These are phyloP conservation scores for Mycena sp. DNA, from an alignment of 1,284 basidiomycete genomes.

Conservation along the genomic window DNA sequence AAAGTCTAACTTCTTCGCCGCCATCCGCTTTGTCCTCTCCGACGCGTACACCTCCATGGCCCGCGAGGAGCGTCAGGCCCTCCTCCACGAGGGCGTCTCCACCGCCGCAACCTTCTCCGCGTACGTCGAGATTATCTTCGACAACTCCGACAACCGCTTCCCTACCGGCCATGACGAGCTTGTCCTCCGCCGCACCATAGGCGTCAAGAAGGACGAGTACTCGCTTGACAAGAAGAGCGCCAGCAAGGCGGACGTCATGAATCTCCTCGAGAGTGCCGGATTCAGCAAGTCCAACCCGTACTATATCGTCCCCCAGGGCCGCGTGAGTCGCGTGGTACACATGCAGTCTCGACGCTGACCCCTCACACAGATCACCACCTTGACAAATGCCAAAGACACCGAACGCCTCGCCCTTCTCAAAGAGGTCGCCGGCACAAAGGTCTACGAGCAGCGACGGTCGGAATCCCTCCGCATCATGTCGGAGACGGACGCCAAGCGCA, in stretches of 20 bases:
- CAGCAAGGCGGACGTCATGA: conserved; percentile 98
- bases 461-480: conserved; percentile 97
- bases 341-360: not conserved
- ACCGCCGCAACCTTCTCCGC: conserved; percentile 92
- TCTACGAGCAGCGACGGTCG: conserved; percentile 94
- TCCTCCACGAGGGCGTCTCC: conserved; percentile 94
- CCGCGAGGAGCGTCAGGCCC: conserved; percentile 90
- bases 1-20: conserved; percentile 97
- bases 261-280: conserved; percentile 92
- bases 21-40: conserved; percentile 96
- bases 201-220: conserved; percentile 99
- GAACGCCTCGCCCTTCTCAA: conserved; percentile 95
- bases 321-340: conserved; percentile 63
- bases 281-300: conserved; percentile 98
- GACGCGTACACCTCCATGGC: conserved; percentile 98
- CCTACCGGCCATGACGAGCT: conserved; percentile 89
- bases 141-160: conserved; percentile 92
- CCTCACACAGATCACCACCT: conserved; percentile 85
- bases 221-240: conserved; percentile 95
- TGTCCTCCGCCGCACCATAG: conserved; percentile 92
- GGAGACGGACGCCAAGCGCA: conserved; percentile 93
- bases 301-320: conserved; percentile 98
- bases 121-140: conserved; percentile 90
- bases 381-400: conserved; percentile 97
- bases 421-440: conserved; percentile 98